Percentiles rank a stretch among this genome's conserved stretches.
These are phyloP conservation scores for Populus trichocarpa DNA, from an alignment of 441 rosid genomes.

Conservation along the genomic window DNA sequence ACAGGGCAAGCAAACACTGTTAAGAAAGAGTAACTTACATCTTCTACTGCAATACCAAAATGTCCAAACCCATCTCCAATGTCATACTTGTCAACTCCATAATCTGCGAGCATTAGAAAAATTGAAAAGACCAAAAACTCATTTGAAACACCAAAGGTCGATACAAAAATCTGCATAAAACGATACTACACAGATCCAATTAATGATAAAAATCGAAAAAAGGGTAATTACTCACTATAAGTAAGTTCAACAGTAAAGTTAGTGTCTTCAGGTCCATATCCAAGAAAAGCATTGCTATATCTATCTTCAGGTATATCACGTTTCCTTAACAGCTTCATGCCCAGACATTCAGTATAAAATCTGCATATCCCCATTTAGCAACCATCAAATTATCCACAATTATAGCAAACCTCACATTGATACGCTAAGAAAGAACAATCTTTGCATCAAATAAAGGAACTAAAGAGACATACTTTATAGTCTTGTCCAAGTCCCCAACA, in stretches of 20 bases:
- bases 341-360: slow-evolving; percentile 66
- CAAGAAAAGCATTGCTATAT: slow-evolving; percentile 63
- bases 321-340: slow-evolving; percentile 60
- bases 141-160: neutral
- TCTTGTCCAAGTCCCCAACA: slow-evolving; percentile 77
- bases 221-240: slow-evolving; percentile 34
- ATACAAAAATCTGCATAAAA: neutral
- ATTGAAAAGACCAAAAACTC: no score
- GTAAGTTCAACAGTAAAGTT: slow-evolving; percentile 61
- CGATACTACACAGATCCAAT: neutral
- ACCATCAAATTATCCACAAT: neutral
- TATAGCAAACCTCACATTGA: neutral
- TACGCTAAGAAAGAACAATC: neutral
- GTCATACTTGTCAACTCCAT: slow-evolving; percentile 84
- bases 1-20: neutral
- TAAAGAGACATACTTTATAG: slow-evolving; percentile 50
- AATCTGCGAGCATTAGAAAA: slow-evolving; percentile 41
- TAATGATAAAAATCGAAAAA: neutral
- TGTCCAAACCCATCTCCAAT: slow-evolving; percentile 85
- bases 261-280: slow-evolving; percentile 65
- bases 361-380: slow-evolving; percentile 20
- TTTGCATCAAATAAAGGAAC: neutral
- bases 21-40: slow-evolving; percentile 49
- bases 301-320: slow-evolving; percentile 68
- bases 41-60: slow-evolving; percentile 74